Evolutionary conservation across 257 asterid genomes (phyloP), one percentile per base, ranked within the genome.

Genomic region (Penstemon newberryi): DNA sequence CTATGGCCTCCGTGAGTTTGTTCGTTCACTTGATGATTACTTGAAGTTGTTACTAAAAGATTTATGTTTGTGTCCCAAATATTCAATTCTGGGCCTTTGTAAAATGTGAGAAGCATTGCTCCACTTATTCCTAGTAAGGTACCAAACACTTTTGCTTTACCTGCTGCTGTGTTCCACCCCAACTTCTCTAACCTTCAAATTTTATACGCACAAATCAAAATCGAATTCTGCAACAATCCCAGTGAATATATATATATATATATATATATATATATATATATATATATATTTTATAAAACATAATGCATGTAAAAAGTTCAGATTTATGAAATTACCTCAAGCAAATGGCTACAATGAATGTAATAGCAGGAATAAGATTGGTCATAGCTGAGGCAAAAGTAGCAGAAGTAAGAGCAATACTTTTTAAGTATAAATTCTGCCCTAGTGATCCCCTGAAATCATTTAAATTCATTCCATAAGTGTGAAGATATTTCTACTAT

Each of bases 81-180:
- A 43, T 77, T 56, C 8, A 89, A 59, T 8, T 64, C 78, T 3
- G 86, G 90, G 0, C 98, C 98, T 78, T 83, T 84, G 79, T 83
- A 89, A 57, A 89, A 75, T 56, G 95, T 84, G 72, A 91, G 80
- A 10, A 89, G 74, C 95, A 84, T 89, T n/a, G 96, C 98, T 44
- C 98, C 96, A 1, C 79, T 69, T 25, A 91, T 71, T 13, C 95
- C 88, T 11, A 89, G 0, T 3, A 83, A 0, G 3, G 95, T 89
- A 4, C 96, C 98, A 0, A 82, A 19, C 0, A 83, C 83, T 79
- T 89, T 91, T 50, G 90, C 92, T 63, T 78, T 87, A 11, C 98
- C 96, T 18, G 90, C 83, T 0, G 65, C 7, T 6, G 90, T 67
- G 5, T 78, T 65, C 90, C 80, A 91, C 2, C 85, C 84, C 66